Base-by-base conservation (phyloP, 768 basidiomycete species). In the Lepiota venenata region DNA sequence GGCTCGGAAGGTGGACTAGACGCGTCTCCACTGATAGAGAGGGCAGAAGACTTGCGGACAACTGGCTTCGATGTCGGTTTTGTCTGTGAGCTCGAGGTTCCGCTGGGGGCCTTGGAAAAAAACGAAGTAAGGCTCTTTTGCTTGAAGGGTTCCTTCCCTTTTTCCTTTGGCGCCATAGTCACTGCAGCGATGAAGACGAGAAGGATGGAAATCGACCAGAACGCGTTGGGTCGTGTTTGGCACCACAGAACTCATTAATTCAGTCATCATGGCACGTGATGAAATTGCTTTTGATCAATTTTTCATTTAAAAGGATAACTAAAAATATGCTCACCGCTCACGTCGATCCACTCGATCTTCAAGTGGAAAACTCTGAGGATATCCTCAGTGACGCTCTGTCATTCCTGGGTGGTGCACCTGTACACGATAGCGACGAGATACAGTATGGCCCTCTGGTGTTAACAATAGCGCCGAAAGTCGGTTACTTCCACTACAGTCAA, bases 61-160 rank as follows among this genome's bases (percentile, higher is more conserved):
- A 27, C 38, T 18, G 60, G 59, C 58, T 66, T 66, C 42, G 56
- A 56, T 35, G 56, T 32, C 10, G 60, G 41, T 60, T 69, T 62
- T 47, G 62, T 58, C 20, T 67, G 50, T 37, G 62, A 56, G 45
- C 62, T 59, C 47, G 61, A 54, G 12, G 71, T 64, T 50, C 52
- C 58, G 42, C 55, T 47, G 21, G 66, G 48, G 15, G 57, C 56
- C 67, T 83, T 71, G 6, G 75, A 69, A 58, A 91, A 88, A 69
- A 82, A 91, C 3, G 83, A 79, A 65, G 82, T 83, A 8, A 91
- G 74, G 60, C 84, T 88, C 63, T 88, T 90, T 66, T 91, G 89
- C 60, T 86, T 88, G 68, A 72, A 60, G 44, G 69, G 66, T 18
- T 82, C 80, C 1, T 66, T 61, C 2, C 64, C 50, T 58, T 75